Evolutionary conservation across 768 basidiomycete genomes (phyloP).

Genomic region (Mycena belliarum): DNA sequence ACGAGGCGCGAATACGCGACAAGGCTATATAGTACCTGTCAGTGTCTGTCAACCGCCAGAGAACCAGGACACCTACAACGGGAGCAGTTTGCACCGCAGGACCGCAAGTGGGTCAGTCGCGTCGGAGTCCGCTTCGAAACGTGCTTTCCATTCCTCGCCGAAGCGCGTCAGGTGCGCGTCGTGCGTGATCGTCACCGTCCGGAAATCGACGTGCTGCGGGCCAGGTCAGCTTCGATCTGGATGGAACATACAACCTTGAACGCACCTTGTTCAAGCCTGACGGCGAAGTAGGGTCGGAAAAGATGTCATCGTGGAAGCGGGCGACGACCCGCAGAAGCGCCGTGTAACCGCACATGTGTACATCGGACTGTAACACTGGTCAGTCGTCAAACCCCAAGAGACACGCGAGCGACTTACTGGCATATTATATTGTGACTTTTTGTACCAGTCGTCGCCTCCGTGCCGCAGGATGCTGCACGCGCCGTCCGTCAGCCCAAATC

Average conservation of each 20-base stretch:
- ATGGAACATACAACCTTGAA: no score
- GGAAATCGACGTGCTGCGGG: constrained; percentile 73
- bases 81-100: constrained; percentile 67
- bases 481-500: neutral
- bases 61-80: constrained; percentile 58
- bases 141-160: constrained; percentile 64
- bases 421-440: constrained; percentile 61
- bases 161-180: constrained; percentile 59
- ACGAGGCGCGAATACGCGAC: constrained; percentile 78
- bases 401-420: constrained; percentile 37
- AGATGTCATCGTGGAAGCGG: constrained; percentile 76
- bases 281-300: constrained; percentile 66
- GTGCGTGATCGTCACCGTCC: constrained; percentile 58
- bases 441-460: constrained; percentile 71
- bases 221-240: no score
- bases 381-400: neutral
- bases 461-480: constrained; percentile 61
- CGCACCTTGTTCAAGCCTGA: constrained; percentile 70
- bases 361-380: constrained; percentile 53
- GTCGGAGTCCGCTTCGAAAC: constrained; percentile 63
- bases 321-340: constrained; percentile 69
- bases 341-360: constrained; percentile 76
- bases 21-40: constrained; percentile 44
- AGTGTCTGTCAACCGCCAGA: neutral
- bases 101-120: constrained; percentile 53